A percentile compares a stretch with the other conserved stretches of the same genome.
Conservation (phyloP, 2,329 filamentous ascomycete species). For the Epichloe baconii region DNA sequence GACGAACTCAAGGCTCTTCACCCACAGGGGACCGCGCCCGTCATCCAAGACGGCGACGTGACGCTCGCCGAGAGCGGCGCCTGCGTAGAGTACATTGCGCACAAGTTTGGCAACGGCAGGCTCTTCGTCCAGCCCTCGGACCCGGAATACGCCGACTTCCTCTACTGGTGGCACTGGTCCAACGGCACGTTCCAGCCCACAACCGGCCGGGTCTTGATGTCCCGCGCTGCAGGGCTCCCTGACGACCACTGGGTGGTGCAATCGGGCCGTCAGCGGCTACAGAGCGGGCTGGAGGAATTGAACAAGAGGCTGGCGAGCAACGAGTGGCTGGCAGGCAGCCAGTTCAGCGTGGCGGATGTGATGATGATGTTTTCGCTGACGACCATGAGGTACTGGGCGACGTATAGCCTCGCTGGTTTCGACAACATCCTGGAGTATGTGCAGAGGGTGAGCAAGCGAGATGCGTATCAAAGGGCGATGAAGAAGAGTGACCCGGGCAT, state of each 20-base stretch:
- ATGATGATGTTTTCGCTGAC: constrained; percentile 50
- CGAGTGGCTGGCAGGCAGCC: constrained; percentile 44
- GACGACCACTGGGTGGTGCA: constrained; percentile 15
- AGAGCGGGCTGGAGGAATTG: constrained; percentile 32
- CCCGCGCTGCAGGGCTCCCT: constrained; percentile 8
- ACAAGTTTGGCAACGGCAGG: constrained; percentile 35
- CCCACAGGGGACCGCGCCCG: constrained; percentile 42
- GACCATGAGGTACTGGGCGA: constrained; percentile 42
- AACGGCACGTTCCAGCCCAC: constrained; percentile 31
- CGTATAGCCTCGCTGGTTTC: constrained; percentile 28
- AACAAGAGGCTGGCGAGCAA: constrained; percentile 34
- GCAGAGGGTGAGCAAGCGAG: constrained; percentile 27
- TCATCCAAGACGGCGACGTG: constrained; percentile 43
- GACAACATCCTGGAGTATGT: constrained; percentile 32
- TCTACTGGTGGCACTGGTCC: constrained; percentile 52
- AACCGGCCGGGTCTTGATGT: constrained; percentile 24
- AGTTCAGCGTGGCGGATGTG: constrained; percentile 53
- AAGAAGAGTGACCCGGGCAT: constrained; percentile 35
- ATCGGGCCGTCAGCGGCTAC: constrained; percentile 20
- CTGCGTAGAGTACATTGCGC: constrained; percentile 47
- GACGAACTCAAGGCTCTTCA: constrained; percentile 29
- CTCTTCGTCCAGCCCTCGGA: constrained; percentile 32
- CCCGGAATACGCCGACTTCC: constrained; percentile 42
- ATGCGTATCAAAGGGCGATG: constrained; percentile 34
- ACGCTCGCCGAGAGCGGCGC: constrained; percentile 47